Evolutionary conservation across 1,284 basidiomycete genomes (phyloP).

Genomic region (Peniophora sp.): DNA sequence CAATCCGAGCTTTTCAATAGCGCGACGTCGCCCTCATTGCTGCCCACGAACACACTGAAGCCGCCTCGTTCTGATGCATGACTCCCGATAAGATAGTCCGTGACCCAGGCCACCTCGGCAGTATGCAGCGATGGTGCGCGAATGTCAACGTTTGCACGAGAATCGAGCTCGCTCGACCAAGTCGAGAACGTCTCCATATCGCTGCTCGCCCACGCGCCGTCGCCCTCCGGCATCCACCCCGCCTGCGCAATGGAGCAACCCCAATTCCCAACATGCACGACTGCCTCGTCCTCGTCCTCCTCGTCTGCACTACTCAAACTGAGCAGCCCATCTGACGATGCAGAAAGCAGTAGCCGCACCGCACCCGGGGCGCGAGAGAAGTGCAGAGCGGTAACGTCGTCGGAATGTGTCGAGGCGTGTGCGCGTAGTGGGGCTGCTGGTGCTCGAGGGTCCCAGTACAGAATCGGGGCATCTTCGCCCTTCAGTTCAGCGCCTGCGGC

Average conservation of each 20-base stretch:
- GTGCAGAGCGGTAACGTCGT: slow-evolving; percentile 65
- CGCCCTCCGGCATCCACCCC: slow-evolving; percentile 46
- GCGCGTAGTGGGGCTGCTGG: slow-evolving; percentile 39
- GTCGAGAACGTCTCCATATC: slow-evolving; percentile 82
- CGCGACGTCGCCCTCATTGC: slow-evolving; percentile 31
- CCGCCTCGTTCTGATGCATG: slow-evolving; percentile 22
- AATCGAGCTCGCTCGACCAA: slow-evolving; percentile 60
- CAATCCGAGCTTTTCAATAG: slow-evolving; percentile 18
- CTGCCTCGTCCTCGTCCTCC: slow-evolving; percentile 69
- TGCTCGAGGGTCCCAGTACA: slow-evolving; percentile 64
- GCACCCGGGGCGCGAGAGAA: slow-evolving; percentile 31
- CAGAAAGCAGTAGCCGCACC: slow-evolving; percentile 44
- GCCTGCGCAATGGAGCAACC: slow-evolving; percentile 68
- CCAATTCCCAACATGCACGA: slow-evolving; percentile 63
- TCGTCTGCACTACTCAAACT: slow-evolving; percentile 60
- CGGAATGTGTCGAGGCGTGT: slow-evolving; percentile 66
- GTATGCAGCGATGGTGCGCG: slow-evolving; percentile 27
- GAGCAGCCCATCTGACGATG: slow-evolving; percentile 67
- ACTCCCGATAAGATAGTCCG: slow-evolving; percentile 30
- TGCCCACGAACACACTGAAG: slow-evolving; percentile 27
- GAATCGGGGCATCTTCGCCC: slow-evolving; percentile 59
- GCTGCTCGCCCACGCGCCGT: slow-evolving; percentile 60
- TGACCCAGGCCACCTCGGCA: slow-evolving; percentile 28
- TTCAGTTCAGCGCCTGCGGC: slow-evolving; percentile 67
- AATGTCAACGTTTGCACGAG: slow-evolving; percentile 21